Base-by-base conservation (phyloP, 306 rosid species). In the Gynostemma pentaphyllum region DNA sequence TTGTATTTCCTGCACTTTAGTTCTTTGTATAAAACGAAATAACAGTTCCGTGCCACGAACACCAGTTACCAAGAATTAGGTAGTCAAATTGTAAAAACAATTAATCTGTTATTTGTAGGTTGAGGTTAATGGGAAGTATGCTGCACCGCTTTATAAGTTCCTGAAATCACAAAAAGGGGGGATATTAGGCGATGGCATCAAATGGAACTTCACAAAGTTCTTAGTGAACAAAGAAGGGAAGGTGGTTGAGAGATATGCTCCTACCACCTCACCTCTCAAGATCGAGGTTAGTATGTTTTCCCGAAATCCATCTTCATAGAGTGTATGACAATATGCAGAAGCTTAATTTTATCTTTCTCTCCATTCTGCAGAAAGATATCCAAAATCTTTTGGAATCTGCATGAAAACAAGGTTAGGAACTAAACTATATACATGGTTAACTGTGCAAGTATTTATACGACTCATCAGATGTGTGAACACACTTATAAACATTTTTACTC, bases 141-240 rank as follows among this genome's bases (percentile, higher is more conserved):
- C 80, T 29, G 79, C 77, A 0, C 95, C 94, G 21, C 70, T 90
- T 62, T 90, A 78, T 74, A 83, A 81, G 77, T 90, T 77, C 76
- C 70, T 90, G 62, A 90, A 90, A 71, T 64, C 68, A 4, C 75
- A 82, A 79, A 81, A 87, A 68, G 85, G 88, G 0, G 97, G 97
- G 23, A 42, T 90, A 72, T 83, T 87, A 70, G 95, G 95, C 56
- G 92, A 78, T 69, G 85, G 87, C 67, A 79, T 90, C 80, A 87
- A 90, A 70, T 90, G 97, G 97, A 90, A 87, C 88, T 90, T 90
- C 82, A 82, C 97, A 16, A 90, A 90, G 83, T 87, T 90, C 84
- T 72, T 90, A 30, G 80, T 85, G 7, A 80, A 75, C 80, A 90
- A 85, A 83, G 85, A 87, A 67, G 95, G 97, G 60, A 78, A 85